Conservation (phyloP, 805 yeast species). For the Lipomyces orientalis region DNA sequence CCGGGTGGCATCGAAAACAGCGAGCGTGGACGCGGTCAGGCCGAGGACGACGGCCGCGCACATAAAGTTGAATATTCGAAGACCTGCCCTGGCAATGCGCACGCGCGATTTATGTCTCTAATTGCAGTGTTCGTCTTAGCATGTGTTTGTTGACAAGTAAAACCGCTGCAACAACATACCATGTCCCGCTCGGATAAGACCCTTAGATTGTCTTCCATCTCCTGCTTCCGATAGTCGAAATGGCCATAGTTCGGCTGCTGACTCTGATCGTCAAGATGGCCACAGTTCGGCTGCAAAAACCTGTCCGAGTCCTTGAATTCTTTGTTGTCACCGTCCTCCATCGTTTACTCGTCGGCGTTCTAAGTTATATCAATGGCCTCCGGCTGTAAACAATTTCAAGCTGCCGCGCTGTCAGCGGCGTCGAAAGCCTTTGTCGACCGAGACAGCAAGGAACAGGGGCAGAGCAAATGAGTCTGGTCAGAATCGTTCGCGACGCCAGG, state of each 20-base stretch:
- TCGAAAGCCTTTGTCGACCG: not conserved
- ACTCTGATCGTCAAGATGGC: not conserved
- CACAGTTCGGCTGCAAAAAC: not conserved
- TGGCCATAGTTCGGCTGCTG: not conserved
- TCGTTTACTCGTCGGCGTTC: not conserved
- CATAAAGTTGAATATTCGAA: constrained; percentile 5
- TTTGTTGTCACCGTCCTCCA: not conserved
- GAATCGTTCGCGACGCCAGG: no score
- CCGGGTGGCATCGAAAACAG: not conserved
- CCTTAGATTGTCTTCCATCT: not conserved
- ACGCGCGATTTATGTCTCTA: constrained; percentile 1
- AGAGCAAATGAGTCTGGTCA: no score
- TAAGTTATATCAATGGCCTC: no score
- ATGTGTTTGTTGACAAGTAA: not conserved
- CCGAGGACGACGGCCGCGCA: constrained; percentile 3
- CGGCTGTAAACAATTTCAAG: not conserved
- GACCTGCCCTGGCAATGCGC: not conserved
- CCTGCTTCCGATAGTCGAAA: not conserved
- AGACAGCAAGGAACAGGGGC: no score
- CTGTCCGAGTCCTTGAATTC: not conserved
- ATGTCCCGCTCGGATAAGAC: not conserved
- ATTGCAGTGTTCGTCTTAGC: not conserved
- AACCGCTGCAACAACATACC: not conserved
- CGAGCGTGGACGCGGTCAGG: constrained; percentile 4
- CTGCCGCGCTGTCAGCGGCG: not conserved